These are phyloP conservation scores for Selaginella tamariscina DNA, from an alignment of 75 land plant genomes.

Conservation along the genomic window DNA sequence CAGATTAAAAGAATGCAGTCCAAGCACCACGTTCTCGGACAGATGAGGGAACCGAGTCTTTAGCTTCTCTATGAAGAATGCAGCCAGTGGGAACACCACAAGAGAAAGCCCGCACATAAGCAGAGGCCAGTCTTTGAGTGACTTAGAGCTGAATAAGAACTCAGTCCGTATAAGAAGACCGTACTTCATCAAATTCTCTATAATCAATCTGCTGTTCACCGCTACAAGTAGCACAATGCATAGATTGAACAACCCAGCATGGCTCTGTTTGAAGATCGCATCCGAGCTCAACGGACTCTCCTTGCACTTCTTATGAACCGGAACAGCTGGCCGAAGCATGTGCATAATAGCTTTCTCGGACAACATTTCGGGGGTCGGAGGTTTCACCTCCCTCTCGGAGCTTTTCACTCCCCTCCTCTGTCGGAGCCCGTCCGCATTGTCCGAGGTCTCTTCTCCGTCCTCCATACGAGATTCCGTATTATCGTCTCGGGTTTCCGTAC, in stretches of 20 bases:
- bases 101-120: conserved; percentile 82
- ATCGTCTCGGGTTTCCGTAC: too few relatives aligned
- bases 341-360: too few relatives aligned
- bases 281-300: conserved; percentile 86
- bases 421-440: too few relatives aligned
- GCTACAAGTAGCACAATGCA: conserved; percentile 82
- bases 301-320: conserved; percentile 33
- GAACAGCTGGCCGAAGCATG: conserved; percentile 25
- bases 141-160: conserved; percentile 81
- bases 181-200: conserved; percentile 96
- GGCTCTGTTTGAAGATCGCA: conserved; percentile 84
- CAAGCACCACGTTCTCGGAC: conserved; percentile 34
- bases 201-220: conserved; percentile 84
- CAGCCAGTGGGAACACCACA: conserved; percentile 46
- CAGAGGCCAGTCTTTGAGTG: conserved; percentile 79
- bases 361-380: too few relatives aligned
- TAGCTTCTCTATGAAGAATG: conserved; percentile 59
- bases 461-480: too few relatives aligned
- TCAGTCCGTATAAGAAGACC: conserved; percentile 69
- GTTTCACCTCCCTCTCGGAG: too few relatives aligned
- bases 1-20: conserved; percentile 40
- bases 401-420: too few relatives aligned
- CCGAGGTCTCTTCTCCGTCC: too few relatives aligned
- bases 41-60: conserved; percentile 20
- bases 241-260: conserved; percentile 87